Conservation (phyloP, 2,329 filamentous ascomycete genomes). For the Colletotrichum sp. region DNA sequence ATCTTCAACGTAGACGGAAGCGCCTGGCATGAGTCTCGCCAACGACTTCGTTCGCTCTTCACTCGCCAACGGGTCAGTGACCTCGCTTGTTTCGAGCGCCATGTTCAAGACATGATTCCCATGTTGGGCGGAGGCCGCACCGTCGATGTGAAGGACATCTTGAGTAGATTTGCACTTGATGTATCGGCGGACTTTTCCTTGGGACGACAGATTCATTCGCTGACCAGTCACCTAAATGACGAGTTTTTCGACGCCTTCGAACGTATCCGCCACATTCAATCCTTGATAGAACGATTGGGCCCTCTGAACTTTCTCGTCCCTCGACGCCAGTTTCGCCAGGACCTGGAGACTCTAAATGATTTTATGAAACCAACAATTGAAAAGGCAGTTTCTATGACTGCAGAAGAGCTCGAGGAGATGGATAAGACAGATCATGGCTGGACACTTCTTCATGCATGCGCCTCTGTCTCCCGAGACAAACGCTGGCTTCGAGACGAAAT, state of each 20-base stretch:
- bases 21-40: slow-evolving; percentile 56
- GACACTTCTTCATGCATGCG: slow-evolving; percentile 79
- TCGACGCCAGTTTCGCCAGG: slow-evolving; percentile 60
- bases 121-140: slow-evolving; percentile 58
- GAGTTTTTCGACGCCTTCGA: slow-evolving; percentile 71
- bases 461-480: slow-evolving; percentile 66
- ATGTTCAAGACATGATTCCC: slow-evolving; percentile 61
- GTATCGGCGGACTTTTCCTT: slow-evolving; percentile 72
- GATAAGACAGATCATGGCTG: slow-evolving; percentile 57
- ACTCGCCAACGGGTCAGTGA: slow-evolving; percentile 49
- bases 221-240: slow-evolving; percentile 48
- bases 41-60: slow-evolving; percentile 59
- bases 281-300: slow-evolving; percentile 36
- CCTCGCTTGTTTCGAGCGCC: slow-evolving; percentile 62
- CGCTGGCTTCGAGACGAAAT: slow-evolving; percentile 77
- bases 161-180: slow-evolving; percentile 61
- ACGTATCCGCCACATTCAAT: slow-evolving; percentile 70
- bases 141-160: slow-evolving; percentile 58
- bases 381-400: slow-evolving; percentile 49
- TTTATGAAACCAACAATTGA: slow-evolving; percentile 76
- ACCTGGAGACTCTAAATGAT: slow-evolving; percentile 66
- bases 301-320: slow-evolving; percentile 65
- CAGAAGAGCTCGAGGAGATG: slow-evolving; percentile 70
- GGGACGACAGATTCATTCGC: slow-evolving; percentile 55
- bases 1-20: slow-evolving; percentile 59